These are phyloP conservation scores for Rhododendron ferrugineum DNA, from an alignment of 148 eudicot species.

Conservation along the genomic window DNA sequence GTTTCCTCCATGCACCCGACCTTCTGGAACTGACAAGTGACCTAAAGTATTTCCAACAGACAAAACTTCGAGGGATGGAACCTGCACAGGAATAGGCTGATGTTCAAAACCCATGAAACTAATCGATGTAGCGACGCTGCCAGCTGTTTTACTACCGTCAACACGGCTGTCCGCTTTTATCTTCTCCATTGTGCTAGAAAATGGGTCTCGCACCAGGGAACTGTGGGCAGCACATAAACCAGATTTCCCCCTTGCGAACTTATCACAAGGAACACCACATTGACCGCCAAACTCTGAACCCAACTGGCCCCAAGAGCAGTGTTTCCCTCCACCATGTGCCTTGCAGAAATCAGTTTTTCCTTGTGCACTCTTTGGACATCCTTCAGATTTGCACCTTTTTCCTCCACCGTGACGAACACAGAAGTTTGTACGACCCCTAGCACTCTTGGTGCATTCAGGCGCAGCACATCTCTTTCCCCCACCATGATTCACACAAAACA, in stretches of 20 bases:
- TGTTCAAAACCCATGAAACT: conserved; percentile 9
- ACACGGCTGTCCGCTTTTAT: conserved; percentile 20
- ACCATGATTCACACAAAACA: conserved; percentile 75
- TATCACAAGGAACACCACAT: conserved; percentile 38
- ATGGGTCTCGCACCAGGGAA: conserved; percentile 34
- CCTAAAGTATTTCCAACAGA: conserved; percentile 6
- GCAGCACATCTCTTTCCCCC: conserved; percentile 80
- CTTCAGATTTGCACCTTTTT: conserved; percentile 55
- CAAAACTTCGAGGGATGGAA: conserved; percentile 5
- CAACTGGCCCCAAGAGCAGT: conserved; percentile 57
- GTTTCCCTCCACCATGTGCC: conserved; percentile 77
- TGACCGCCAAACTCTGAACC: conserved; percentile 33
- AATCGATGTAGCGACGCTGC: neutral
- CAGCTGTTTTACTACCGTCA: neutral
- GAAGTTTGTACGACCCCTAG: conserved; percentile 60
- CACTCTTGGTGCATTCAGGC: conserved; percentile 67
- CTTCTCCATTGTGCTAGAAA: conserved; percentile 6
- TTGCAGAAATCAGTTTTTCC: conserved; percentile 78
- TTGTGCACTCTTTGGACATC: conserved; percentile 73
- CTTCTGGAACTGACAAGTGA: conserved; percentile 47
- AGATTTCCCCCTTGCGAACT: conserved; percentile 57
- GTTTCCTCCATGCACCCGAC: conserved; percentile 69
- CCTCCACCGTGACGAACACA: conserved; percentile 93
- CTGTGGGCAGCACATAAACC: conserved; percentile 63
- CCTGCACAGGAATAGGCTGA: conserved; percentile 7